Evolutionary conservation across 495 filamentous ascomycete species (phyloP).

Genomic region (Neurospora africana): DNA sequence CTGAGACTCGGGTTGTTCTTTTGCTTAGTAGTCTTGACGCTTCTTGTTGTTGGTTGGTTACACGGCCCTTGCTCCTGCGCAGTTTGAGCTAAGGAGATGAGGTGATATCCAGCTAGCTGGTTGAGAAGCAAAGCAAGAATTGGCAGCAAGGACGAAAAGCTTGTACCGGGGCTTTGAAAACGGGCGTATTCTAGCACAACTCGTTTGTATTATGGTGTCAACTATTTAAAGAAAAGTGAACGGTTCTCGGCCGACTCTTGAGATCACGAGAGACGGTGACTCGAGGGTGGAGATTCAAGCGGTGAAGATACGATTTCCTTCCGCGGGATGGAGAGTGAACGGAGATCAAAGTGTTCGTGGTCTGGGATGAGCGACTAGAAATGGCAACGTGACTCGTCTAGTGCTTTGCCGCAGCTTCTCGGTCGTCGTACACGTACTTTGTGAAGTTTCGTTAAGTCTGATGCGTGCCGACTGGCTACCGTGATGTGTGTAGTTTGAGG

Average conservation of each 20-base stretch:
- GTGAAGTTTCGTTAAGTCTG: neutral
- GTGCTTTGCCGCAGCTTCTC: neutral
- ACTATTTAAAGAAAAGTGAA: neutral
- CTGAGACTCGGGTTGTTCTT: neutral
- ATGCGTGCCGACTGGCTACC: neutral
- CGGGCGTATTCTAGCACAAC: neutral
- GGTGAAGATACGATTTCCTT: neutral
- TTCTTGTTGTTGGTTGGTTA: neutral
- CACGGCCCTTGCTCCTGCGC: neutral
- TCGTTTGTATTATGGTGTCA: neutral
- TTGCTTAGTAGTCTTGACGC: neutral
- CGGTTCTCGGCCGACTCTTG: neutral
- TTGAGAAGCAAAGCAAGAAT: neutral
- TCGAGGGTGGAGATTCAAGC: neutral
- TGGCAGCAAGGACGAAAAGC: neutral
- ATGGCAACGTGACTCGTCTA: neutral
- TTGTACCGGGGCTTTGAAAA: neutral
- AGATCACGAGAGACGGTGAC: neutral
- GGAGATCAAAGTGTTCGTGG: neutral
- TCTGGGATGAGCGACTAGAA: neutral
- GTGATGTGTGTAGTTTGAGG: neutral
- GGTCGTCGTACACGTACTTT: neutral
- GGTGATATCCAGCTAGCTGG: neutral
- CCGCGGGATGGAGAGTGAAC: neutral
- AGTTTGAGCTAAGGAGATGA: neutral